Evolutionary conservation across 164 flowering plant species (phyloP), one percentile per base, ranked within the genome.

Genomic region (Warburgia ugandensis): DNA sequence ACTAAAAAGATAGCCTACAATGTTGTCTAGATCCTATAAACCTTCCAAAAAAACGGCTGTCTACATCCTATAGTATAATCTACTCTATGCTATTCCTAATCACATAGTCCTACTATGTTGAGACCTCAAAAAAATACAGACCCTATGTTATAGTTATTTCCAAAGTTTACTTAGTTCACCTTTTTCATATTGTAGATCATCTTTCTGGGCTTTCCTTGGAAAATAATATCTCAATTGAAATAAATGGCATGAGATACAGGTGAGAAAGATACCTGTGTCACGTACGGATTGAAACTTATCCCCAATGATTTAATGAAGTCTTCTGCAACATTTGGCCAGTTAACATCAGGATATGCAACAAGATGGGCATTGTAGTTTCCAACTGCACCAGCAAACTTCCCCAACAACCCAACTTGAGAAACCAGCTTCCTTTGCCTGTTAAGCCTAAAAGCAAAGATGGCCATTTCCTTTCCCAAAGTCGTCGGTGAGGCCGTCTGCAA

Each of bases 301-400:
- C 99, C 99, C 52, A 92, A 76, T 56, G 94, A 88, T 36, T 59
- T 63, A 13, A 88, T 92, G 76, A 92, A 86, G 47, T 83, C 94
- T 63, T 88, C 81, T 4, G 99, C 89, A 66, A 77, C 58, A 16
- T 48, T 62, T 36, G 91, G 86, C 99, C 96, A 88, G 39, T 80
- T 60, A 45, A 83, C 45, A 48, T 73, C 65, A 52, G 94, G 96
- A 78, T 88, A 92, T 54, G 97, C 94, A 63, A 64, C 77, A 48
- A 88, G 60, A 76, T 92, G 99, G 7, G 99, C 95, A 73, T 86
- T 88, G 62, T 88, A 88, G 35, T 88, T 92, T 44, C 99, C 97
- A 61, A 86, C 91, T 11, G 97, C 99, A 66, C 97, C 99, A 42
- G 95, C 91, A 72, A 92, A 86, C 70, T 92, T 92, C 48, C 99